Conservation (phyloP, 352 stramenopile species). For the Halophytophthora batemanensis region DNA sequence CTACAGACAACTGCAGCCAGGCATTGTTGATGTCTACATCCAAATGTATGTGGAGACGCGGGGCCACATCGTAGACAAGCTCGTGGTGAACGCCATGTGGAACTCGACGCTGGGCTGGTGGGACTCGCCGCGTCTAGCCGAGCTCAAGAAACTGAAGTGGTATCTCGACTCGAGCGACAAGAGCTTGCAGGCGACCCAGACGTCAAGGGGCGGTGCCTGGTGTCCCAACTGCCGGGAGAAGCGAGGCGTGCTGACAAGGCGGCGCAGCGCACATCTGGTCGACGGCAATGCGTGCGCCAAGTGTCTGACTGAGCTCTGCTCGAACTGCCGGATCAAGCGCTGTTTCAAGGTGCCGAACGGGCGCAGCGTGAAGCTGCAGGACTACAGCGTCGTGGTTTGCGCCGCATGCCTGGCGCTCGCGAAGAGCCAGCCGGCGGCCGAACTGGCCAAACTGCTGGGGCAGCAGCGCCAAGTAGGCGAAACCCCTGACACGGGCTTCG, state of each 20-base stretch:
- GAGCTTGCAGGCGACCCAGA: too few relatives aligned
- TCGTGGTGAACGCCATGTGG: constrained; percentile 5
- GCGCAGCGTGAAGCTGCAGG: constrained; percentile 7
- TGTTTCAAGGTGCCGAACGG: constrained; percentile 10
- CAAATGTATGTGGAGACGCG: constrained; percentile 7
- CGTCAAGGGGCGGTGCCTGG: too few relatives aligned
- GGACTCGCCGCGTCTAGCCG: constrained; percentile 1
- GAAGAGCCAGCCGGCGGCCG: constrained; percentile 18
- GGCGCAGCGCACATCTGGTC: too few relatives aligned
- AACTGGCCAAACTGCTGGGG: constrained; percentile 16
- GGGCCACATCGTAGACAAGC: not conserved
- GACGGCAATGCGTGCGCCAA: too few relatives aligned
- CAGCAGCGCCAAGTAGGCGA: constrained; percentile 5
- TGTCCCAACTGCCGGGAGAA: too few relatives aligned
- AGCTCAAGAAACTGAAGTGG: constrained; percentile 14
- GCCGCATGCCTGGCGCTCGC: constrained; percentile 15
- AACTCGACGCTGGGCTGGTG: not conserved
- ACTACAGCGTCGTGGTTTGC: constrained; percentile 13
- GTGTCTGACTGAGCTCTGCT: constrained; percentile 2
- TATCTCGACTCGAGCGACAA: not conserved
- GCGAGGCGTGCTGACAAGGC: too few relatives aligned
- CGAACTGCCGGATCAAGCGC: constrained; percentile 8
- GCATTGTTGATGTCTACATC: constrained; percentile 11
- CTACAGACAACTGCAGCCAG: constrained; percentile 5
- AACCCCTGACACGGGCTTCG: not conserved